Conservation (phyloP, 2,329 filamentous ascomycete species). For the Cladosporium phlei region DNA sequence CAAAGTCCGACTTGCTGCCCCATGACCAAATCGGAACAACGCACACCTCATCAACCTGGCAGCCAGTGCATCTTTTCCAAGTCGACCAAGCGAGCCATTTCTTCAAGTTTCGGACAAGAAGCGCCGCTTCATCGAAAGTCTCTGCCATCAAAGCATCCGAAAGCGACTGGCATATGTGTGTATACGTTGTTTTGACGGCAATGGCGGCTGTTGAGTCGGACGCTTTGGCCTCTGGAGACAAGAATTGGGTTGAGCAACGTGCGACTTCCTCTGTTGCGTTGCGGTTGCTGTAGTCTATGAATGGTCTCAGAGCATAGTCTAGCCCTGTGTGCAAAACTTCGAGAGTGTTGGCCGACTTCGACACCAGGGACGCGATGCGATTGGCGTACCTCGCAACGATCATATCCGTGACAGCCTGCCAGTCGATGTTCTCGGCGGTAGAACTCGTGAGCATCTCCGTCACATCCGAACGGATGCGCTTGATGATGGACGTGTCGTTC, state of each 20-base stretch:
- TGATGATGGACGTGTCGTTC: background rate
- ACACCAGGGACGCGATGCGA: slow-evolving; percentile 43
- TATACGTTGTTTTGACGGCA: background rate
- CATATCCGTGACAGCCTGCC: slow-evolving; percentile 65
- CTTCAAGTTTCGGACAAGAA: background rate
- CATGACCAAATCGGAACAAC: slow-evolving; percentile 62
- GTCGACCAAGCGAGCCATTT: slow-evolving; percentile 54
- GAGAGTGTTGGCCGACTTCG: slow-evolving; percentile 15
- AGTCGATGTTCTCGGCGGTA: slow-evolving; percentile 48
- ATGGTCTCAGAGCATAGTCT: slow-evolving; percentile 32
- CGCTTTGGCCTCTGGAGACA: background rate
- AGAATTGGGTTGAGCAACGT: background rate
- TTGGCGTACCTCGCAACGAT: slow-evolving; percentile 59
- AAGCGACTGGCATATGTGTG: background rate
- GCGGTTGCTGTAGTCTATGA: slow-evolving; percentile 35
- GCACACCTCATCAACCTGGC: slow-evolving; percentile 52
- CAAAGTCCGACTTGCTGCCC: slow-evolving; percentile 52
- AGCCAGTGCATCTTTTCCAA: slow-evolving; percentile 56
- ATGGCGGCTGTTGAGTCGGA: background rate
- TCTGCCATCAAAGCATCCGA: background rate
- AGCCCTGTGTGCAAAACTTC: slow-evolving; percentile 21
- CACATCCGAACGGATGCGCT: background rate
- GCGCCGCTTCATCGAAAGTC: background rate
- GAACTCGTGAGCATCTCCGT: slow-evolving; percentile 17
- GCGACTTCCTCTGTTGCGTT: slow-evolving; percentile 38